Base-by-base conservation (phyloP, 768 basidiomycete species). In the Lactifluus volemus region DNA sequence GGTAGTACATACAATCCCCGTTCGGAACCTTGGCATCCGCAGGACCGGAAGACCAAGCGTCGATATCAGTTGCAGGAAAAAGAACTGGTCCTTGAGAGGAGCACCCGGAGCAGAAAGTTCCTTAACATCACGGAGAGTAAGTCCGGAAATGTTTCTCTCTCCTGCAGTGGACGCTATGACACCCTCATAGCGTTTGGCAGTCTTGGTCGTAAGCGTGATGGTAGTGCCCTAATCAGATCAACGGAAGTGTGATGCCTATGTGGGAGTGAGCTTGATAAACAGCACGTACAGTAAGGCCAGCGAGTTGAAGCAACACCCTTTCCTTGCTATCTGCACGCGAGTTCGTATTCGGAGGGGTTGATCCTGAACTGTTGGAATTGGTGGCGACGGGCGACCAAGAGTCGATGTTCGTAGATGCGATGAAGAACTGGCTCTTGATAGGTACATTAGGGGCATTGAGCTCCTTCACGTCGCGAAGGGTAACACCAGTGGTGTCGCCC, bases 401-500 rank as follows among this genome's bases (percentile, higher is more conserved):
- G 41, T 87, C 86, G 69, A 92, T 89, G 70, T 85, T 89, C 55
- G 83, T 80, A 15, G 84, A 81, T 17, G 86, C 79, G 61, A 92
- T 78, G 71, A 89, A 89, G 44, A 86, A 64, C 10, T 76, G 73
- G 52, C 89, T 86, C 72, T 84, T 87, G 60, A 87, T 77, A 30
- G 89, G 82, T 1, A 80, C 80, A 48, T 82, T 84, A 8, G 84
- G 83, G 61, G 74, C 78, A 10, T 79, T 75, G 57, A 90, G 73
- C 65, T 92, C 90, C 73, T 84, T 86, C 70, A 81, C 87, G 70
- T 92, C 87, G 70, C 84, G 86, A 65, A 92, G 79, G 6, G 84
- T 84, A 50, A 91, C 82, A 45, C 90, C 90, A n/a, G 77, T 73
- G 38, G 81, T 84, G 70, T 89, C 86, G 41, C 85, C 84, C 68